Evolutionary conservation across 2,329 filamentous ascomycete genomes (phyloP), one percentile per base, ranked within the genome.

Genomic region (Alternaria sp.): DNA sequence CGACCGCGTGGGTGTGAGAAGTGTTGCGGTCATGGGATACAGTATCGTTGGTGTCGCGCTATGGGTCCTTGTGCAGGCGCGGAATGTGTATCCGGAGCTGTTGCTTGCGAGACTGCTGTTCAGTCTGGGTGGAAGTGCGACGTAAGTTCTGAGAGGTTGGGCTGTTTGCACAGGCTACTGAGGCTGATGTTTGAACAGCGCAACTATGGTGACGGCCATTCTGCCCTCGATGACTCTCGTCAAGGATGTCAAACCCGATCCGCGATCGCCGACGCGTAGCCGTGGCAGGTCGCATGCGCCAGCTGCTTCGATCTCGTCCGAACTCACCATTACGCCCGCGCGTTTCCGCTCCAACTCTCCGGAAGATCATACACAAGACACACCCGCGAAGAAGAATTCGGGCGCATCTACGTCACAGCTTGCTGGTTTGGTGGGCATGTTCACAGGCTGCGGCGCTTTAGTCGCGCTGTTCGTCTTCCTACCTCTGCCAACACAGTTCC

Each of bases 151-250:
- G 37, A 18, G 12, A 20, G 11, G n/a, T n/a, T 37, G 28, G n/a
- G 18, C 3, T 10, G 15, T 15, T 51, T 55, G 18, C 10, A 33
- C 8, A 44, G 30, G 30, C 12, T 12, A 51, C 15, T 41, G 23
- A 41, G 57, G 63, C 69, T 75, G 64, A 75, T 45, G 30, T 44
- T 55, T 43, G 43, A 21, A 51, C 54, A 85, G 83, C 37, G 80
- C 94, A 14, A 98, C 96, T 1, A 99, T 99, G 96, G 96, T 99
- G 20, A 98, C 96, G 9, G 96, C 96, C 4, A 93, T 97, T 49
- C 85, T 99, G 23, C 96, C 96, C 2, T 90, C 86, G 26, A 88
- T 91, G 80, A 87, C 87, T 11, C 73, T 72, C 18, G 67, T 69
- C 37, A 77, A 65, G 55, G 66, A 73, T 45, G 66, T 71, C 43